Evolutionary conservation across 2,329 filamentous ascomycete genomes (phyloP).

Genomic region (Diaporthe helianthi): DNA sequence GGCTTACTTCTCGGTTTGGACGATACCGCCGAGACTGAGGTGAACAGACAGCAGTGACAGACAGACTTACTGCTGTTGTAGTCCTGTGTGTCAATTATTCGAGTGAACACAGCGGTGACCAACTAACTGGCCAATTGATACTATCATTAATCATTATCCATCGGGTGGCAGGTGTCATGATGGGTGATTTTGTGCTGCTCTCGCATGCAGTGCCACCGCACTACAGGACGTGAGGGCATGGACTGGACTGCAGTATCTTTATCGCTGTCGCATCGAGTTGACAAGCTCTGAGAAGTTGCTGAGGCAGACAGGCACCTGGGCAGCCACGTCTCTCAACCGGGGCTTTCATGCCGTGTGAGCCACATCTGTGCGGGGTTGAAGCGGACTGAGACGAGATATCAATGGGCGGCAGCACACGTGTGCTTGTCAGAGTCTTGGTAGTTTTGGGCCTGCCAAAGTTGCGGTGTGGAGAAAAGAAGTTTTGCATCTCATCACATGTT

Average conservation of each 20-base stretch:
- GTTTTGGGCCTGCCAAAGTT: conserved; percentile 5
- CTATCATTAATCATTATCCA: neutral
- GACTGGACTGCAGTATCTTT: neutral
- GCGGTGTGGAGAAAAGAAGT: conserved; percentile 20
- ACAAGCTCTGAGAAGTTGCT: neutral
- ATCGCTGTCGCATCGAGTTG: neutral
- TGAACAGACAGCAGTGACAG: neutral
- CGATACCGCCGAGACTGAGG: neutral
- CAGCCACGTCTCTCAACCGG: conserved; percentile 10
- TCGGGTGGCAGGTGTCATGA: neutral
- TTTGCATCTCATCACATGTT: neutral
- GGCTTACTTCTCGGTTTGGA: neutral
- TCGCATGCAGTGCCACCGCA: neutral
- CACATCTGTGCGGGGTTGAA: conserved; percentile 2
- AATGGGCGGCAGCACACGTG: neutral
- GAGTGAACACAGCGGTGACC: too few species aligned
- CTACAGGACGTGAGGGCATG: neutral
- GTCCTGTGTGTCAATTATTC: neutral
- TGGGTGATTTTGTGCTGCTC: neutral
- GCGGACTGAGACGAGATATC: neutral
- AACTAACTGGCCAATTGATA: neutral
- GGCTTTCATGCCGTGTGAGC: neutral
- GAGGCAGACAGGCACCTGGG: neutral
- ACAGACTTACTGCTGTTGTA: neutral
- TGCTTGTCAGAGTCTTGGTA: conserved; percentile 4